phyloP scores from a whole-genome alignment of 2,329 filamentous ascomycete genomes.

The Epichloe uncinata region DNA sequence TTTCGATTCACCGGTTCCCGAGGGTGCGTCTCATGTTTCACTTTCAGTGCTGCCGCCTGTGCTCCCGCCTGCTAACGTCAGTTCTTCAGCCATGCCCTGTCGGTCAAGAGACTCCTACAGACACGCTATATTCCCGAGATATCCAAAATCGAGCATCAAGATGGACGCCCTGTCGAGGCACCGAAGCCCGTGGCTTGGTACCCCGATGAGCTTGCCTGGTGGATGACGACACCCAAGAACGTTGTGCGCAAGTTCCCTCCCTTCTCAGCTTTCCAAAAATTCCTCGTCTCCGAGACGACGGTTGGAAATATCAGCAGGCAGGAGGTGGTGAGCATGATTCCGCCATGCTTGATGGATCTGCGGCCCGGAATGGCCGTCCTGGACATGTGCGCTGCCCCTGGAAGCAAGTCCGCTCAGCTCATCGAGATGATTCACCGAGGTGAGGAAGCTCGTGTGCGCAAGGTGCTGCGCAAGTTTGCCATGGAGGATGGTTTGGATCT shows the following conservation, averaged over 20 bases:
- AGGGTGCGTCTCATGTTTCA: conserved; percentile 39
- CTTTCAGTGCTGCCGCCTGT: not conserved
- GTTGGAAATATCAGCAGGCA: conserved; percentile 96
- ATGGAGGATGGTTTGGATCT: conserved; percentile 45
- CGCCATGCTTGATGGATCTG: conserved; percentile 83
- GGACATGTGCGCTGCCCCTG: conserved; percentile 86
- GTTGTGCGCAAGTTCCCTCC: conserved; percentile 87
- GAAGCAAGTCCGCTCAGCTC: conserved; percentile 91
- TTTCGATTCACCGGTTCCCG: conserved; percentile 96
- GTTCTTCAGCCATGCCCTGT: conserved; percentile 62
- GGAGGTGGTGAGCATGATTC: conserved; percentile 98
- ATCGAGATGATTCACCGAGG: conserved; percentile 88
- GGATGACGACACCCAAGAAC: conserved; percentile 96
- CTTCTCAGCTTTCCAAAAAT: conserved; percentile 96
- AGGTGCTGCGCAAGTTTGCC: conserved; percentile 52
- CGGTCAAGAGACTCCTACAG: conserved; percentile 79
- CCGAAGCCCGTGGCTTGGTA: conserved; percentile 82
- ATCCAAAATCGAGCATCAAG: conserved; percentile 65
- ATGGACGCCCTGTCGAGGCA: conserved; percentile 70
- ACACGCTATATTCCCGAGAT: conserved; percentile 86
- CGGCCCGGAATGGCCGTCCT: conserved; percentile 83
- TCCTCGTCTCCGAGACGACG: conserved; percentile 90
- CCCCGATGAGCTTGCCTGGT: conserved; percentile 89
- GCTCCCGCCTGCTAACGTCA: conserved; percentile 8
- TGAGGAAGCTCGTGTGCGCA: conserved; percentile 73